Evolutionary conservation across 495 filamentous ascomycete species (phyloP), one percentile per base, ranked within the genome.

Genomic region (Penicillium roqueforti): DNA sequence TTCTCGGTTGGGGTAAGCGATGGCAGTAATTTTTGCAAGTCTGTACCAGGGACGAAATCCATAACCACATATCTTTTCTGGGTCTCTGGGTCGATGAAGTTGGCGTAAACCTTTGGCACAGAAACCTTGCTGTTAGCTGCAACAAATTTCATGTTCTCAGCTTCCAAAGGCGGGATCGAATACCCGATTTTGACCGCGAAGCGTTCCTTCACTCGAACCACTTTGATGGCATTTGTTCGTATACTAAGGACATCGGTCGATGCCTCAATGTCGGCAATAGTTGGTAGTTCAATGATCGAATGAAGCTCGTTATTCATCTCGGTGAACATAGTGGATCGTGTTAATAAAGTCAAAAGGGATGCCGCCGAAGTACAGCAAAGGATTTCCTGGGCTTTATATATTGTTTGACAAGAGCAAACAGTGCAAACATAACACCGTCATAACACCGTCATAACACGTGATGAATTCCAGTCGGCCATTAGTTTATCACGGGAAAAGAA

Each of bases 111-210:
- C 36, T 63, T 61, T 48, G 55, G 60, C 1, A 66, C 53, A 10
- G 28, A 54, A 43, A 60, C 48, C 11, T 57, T 61, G 46, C 56
- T 63, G 46, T 63, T 59, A 0, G 48, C 52, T 25, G 57, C 49
- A 5, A 66, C 14, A 38, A 59, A 59, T 46, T 43, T 59, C 55
- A 61, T 63, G 22, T 59, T 63, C 22, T 67, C 58, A 9, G 60
- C 63, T 32, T 63, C 60, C 10, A 53, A 31, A 29, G 28, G 28
- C 20, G 57, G 37, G 22, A 60, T 53, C 6, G 38, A 19, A 47
- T 52, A 16, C 20, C 57, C 60, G 13, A 56, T 19, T 51, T 60
- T 61, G 34, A 61, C 58, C 11, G 48, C 55, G 49, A 64, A 64
- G 39, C 40, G 46, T 48, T 61, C 55, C 16, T 51, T 56, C 16